These are phyloP conservation scores for Blastocystis sp. DNA, from an alignment of 352 stramenopile species.

Conservation along the genomic window DNA sequence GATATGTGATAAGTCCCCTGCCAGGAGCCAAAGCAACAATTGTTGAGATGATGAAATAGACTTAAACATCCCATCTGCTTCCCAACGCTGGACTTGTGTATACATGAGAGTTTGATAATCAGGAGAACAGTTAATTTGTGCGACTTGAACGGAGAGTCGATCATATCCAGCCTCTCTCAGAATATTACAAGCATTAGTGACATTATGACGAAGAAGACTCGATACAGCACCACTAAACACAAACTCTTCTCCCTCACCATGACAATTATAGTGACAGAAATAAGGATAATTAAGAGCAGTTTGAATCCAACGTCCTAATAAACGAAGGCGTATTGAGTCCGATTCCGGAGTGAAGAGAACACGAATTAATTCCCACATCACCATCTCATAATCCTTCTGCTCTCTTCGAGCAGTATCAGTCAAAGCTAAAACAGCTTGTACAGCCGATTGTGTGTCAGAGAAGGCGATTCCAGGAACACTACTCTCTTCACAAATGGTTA, in stretches of 20 bases:
- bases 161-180: constrained; percentile 12
- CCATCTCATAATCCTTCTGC: background rate
- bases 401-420: background rate
- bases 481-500: background rate
- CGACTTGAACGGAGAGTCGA: constrained; percentile 18
- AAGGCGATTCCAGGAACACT: background rate
- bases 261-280: background rate
- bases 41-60: background rate
- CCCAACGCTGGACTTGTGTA: background rate
- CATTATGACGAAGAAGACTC: background rate
- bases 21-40: background rate
- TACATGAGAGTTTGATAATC: constrained; percentile 12
- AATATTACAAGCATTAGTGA: background rate
- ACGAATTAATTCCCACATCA: constrained; percentile 6
- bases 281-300: background rate
- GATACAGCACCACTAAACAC: background rate
- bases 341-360: background rate
- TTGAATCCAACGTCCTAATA: background rate
- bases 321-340: background rate
- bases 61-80: background rate
- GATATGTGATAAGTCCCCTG: background rate
- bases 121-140: constrained; percentile 46
- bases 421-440: background rate
- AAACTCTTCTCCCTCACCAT: background rate
- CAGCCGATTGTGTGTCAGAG: background rate